A percentile compares a stretch with the other conserved stretches of the same genome.
Conservation (phyloP, 257 asterid species). For the Ocimum tenuiflorum region DNA sequence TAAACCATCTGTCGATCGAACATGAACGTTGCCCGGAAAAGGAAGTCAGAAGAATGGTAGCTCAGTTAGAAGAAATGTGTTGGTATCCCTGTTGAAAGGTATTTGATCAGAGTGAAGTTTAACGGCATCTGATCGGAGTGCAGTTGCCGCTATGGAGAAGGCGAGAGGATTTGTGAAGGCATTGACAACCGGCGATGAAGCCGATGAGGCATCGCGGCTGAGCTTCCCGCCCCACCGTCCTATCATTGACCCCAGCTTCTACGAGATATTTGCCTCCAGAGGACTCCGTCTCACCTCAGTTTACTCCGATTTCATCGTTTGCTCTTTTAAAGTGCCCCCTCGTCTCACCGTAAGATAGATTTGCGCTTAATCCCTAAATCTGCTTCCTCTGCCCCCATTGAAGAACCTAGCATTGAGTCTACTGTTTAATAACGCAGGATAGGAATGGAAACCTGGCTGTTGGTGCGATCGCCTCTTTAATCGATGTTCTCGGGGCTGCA, state of each 20-base stretch:
- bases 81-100: too few relatives aligned
- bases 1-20: too few relatives aligned
- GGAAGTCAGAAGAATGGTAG: too few relatives aligned
- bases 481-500: slow-evolving; percentile 69
- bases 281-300: slow-evolving; percentile 56
- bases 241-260: slow-evolving; percentile 46
- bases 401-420: not conserved
- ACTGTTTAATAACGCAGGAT: slow-evolving; percentile 30
- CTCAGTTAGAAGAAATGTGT: too few relatives aligned
- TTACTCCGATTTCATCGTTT: slow-evolving; percentile 45
- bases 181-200: slow-evolving; percentile 16
- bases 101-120: too few relatives aligned
- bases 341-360: slow-evolving; percentile 52
- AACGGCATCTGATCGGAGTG: too few relatives aligned
- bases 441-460: slow-evolving; percentile 45
- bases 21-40: too few relatives aligned
- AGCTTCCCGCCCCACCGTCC: slow-evolving; percentile 44
- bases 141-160: slow-evolving; percentile 32
- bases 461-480: slow-evolving; percentile 57
- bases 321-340: slow-evolving; percentile 67
- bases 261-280: slow-evolving; percentile 47
- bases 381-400: not conserved
- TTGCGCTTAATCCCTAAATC: not conserved
- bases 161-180: slow-evolving; percentile 38
- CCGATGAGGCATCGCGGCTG: slow-evolving; percentile 39